Percentiles rank a stretch among this genome's conserved stretches.
phyloP scores from a whole-genome alignment of 768 basidiomycete species.

The Suillus tomentosus region DNA sequence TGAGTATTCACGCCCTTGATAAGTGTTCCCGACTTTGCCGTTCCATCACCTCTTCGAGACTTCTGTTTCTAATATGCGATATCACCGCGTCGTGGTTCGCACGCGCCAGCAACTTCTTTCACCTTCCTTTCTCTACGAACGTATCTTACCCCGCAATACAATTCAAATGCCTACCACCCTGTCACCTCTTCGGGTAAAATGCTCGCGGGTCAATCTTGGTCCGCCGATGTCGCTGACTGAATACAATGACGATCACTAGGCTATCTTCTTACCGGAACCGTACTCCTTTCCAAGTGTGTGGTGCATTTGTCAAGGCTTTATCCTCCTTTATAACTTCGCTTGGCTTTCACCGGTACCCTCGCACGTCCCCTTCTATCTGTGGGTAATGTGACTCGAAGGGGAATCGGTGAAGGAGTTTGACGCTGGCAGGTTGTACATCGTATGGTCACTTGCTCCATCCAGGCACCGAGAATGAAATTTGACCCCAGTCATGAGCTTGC shows the following conservation, averaged over 20 bases:
- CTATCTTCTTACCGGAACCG: background rate
- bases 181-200: background rate
- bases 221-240: background rate
- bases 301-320: slow-evolving; percentile 2
- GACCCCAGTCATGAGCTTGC: background rate
- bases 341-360: background rate
- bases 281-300: background rate
- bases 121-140: slow-evolving; percentile 5
- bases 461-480: slow-evolving; percentile 12
- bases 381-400: background rate
- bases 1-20: slow-evolving; percentile 15
- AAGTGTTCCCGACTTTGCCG: slow-evolving; percentile 18
- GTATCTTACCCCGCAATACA: slow-evolving; percentile 7
- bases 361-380: background rate
- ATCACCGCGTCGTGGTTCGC: slow-evolving; percentile 19
- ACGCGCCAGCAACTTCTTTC: slow-evolving; percentile 7
- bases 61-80: slow-evolving; percentile 23
- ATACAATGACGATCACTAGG: background rate
- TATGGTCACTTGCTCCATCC: slow-evolving; percentile 1
- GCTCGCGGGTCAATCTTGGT: background rate
- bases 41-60: slow-evolving; percentile 22
- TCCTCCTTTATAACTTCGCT: background rate
- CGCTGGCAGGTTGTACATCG: background rate
- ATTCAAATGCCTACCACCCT: slow-evolving; percentile 5
- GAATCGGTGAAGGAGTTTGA: background rate